Evolutionary conservation across 2,329 filamentous ascomycete genomes (phyloP), one percentile per base, ranked within the genome.

Genomic region (Neofusicoccum laricinum): DNA sequence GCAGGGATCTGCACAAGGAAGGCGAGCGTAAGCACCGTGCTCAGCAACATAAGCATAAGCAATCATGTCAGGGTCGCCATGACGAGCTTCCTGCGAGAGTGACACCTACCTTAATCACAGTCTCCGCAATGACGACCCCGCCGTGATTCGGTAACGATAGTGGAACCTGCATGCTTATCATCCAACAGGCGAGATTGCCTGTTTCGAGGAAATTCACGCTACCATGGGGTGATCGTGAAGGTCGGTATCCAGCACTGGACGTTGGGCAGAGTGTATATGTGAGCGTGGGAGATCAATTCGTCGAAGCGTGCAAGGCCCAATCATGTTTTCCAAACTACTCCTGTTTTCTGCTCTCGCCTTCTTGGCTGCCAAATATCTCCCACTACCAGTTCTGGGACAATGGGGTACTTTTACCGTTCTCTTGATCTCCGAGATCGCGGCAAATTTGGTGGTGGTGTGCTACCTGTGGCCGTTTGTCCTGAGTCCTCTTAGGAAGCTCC

Each of bases 321-420:
- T n/a, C 50, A 55, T 55, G 50, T 41, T 55, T 41, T 55, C 50
- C 36, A 55, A 55, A 55, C 11, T 55, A 41, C 36, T 55, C 3
- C 19, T 55, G 5, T 55, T 55, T n/a, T 14, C 50, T 19, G 50
- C 50, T 4, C 50, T 55, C 17, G 50, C 50, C 5, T 7, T 25
- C 17, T 2, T 55, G 34, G 11, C 17, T 14, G 50, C 17, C 8
- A 55, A 55, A 17, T 55, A 55, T 17, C 25, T 55, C 34, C 50
- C 36, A 2, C 19, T 30, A 4, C 17, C 34, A 10, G 5, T 25
- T 4, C 6, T 55, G 50, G 50, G 50, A 8, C 50, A 55, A n/a
- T 55, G 50, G 50, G 50, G 50, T n/a, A 55, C 50, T 4, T 55
- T 41, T 4, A 4, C 11, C 8, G 10, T 41, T 8, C 7, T n/a